Evolutionary conservation across 2,329 filamentous ascomycete species (phyloP).

Genomic region (Calonectria montana): DNA sequence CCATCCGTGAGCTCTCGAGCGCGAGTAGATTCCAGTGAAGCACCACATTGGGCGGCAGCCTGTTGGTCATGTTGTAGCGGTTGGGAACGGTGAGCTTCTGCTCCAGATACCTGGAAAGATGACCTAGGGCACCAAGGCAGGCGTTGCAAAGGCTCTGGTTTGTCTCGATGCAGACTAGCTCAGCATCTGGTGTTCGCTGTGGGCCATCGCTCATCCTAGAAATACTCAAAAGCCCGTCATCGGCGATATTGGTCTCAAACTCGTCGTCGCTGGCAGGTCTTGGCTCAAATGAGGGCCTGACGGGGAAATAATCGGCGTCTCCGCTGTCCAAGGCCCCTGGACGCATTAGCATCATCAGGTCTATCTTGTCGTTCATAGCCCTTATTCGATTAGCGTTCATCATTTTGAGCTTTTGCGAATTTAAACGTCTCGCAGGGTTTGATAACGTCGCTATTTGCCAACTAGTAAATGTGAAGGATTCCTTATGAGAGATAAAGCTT

Average conservation of each 20-base stretch:
- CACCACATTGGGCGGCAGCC: neutral
- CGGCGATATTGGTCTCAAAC: neutral
- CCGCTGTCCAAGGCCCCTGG: neutral
- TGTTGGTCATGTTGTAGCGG: neutral
- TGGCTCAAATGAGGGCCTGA: neutral
- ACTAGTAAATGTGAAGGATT: no score
- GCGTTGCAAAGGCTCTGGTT: neutral
- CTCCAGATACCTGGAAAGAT: neutral
- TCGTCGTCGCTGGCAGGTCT: neutral
- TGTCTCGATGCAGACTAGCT: neutral
- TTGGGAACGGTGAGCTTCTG: neutral
- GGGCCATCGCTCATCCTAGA: neutral
- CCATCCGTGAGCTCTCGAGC: neutral
- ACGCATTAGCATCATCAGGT: neutral
- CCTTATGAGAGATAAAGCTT: neutral
- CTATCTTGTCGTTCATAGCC: conserved; percentile 1
- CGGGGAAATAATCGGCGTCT: neutral
- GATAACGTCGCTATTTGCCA: neutral
- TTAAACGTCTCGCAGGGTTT: neutral
- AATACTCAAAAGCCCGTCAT: neutral
- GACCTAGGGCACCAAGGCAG: neutral
- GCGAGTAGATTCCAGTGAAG: neutral
- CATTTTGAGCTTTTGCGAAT: neutral
- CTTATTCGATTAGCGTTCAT: neutral
- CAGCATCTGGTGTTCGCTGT: neutral